These are phyloP conservation scores for Gypsophila paniculata DNA, from an alignment of 179 eudicot genomes.

Conservation along the genomic window DNA sequence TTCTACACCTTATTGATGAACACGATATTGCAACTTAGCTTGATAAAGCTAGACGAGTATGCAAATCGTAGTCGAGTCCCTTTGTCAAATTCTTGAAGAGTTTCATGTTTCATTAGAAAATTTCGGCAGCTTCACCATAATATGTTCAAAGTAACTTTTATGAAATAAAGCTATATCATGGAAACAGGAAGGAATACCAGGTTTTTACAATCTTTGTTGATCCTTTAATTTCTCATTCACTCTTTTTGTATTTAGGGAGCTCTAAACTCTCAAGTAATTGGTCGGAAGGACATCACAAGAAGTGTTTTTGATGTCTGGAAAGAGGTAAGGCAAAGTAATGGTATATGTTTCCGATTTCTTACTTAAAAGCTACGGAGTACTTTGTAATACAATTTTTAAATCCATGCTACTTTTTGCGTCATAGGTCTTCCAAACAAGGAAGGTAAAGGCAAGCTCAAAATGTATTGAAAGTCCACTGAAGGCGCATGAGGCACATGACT, in stretches of 20 bases:
- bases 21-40: neutral
- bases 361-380: no score
- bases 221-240: slow-evolving; percentile 7
- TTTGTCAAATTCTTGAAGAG: neutral
- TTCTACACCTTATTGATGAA: neutral
- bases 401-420: slow-evolving; percentile 14
- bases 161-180: neutral
- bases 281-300: slow-evolving; percentile 79
- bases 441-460: slow-evolving; percentile 44
- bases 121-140: neutral
- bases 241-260: slow-evolving; percentile 46
- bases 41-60: slow-evolving; percentile 1
- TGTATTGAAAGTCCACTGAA: slow-evolving; percentile 26
- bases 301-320: slow-evolving; percentile 92
- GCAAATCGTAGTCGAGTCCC: neutral
- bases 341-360: neutral
- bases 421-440: slow-evolving; percentile 89
- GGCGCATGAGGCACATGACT: slow-evolving; percentile 45
- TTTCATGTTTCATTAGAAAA: no score
- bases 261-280: slow-evolving; percentile 82
- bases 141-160: neutral
- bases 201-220: slow-evolving; percentile 7
- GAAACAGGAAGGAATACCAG: neutral
- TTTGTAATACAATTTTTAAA: neutral
- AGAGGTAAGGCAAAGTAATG: slow-evolving; percentile 48